Percentiles rank a stretch among this genome's conserved stretches.
Evolutionary conservation across 768 basidiomycete genomes (phyloP).

Genomic region (Pisolithus tinctorius): DNA sequence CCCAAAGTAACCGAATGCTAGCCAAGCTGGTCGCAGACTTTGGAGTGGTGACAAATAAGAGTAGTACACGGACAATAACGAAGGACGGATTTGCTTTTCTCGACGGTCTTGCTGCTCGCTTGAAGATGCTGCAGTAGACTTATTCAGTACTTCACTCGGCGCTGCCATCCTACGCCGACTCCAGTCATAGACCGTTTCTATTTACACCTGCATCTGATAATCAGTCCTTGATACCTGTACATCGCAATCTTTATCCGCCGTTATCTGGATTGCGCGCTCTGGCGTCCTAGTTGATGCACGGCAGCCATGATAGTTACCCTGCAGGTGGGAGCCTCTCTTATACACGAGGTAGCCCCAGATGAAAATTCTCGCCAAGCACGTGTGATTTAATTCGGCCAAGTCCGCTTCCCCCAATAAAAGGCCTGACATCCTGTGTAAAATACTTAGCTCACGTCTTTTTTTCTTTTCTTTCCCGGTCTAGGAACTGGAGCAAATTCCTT

Average conservation of each 20-base stretch:
- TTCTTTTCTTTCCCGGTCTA: neutral
- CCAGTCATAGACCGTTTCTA: too few relatives aligned
- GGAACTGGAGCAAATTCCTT: constrained; percentile 3
- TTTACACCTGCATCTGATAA: too few relatives aligned
- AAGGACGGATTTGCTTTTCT: constrained; percentile 73
- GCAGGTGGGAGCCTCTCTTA: too few relatives aligned
- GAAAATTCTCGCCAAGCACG: constrained; percentile 10
- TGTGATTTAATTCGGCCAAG: constrained; percentile 16
- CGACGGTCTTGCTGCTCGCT: constrained; percentile 49
- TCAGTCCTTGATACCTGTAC: too few relatives aligned
- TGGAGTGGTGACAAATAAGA: constrained; percentile 59
- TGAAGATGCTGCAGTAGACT: constrained; percentile 27
- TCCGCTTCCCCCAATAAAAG: constrained; percentile 28
- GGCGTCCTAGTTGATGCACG: neutral
- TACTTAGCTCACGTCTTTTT: neutral
- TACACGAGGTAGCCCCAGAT: too few relatives aligned
- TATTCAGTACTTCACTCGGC: too few relatives aligned
- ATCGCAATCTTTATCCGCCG: neutral
- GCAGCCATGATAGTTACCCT: too few relatives aligned
- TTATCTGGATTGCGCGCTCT: neutral
- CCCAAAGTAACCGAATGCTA: constrained; percentile 48
- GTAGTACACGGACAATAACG: constrained; percentile 63
- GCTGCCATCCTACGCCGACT: too few relatives aligned
- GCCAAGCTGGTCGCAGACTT: constrained; percentile 66
- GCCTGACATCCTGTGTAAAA: neutral